Evolutionary conservation across 2,329 filamentous ascomycete species (phyloP).

Genomic region (Aspergillus ruber): DNA sequence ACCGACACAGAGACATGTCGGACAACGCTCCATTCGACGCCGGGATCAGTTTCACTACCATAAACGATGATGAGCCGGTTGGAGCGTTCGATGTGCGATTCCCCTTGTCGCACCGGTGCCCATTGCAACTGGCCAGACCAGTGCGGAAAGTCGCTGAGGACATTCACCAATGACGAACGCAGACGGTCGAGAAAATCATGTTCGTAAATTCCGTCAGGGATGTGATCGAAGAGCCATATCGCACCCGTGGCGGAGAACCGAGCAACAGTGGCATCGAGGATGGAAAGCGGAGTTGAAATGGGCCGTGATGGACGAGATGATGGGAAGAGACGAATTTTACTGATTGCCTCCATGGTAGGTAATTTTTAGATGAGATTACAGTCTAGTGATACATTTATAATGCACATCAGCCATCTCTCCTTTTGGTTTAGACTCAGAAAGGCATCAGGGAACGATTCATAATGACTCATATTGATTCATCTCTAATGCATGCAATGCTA

Average conservation of each 20-base stretch:
- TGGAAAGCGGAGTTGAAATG: slow-evolving; percentile 5
- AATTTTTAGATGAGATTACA: too few relatives aligned
- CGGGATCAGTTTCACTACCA: slow-evolving; percentile 1
- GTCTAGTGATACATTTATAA: too few relatives aligned
- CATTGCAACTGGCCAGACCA: slow-evolving; percentile 11
- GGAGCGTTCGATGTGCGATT: slow-evolving; percentile 5
- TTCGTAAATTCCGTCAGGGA: not conserved
- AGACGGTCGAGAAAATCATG: not conserved
- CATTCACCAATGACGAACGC: slow-evolving; percentile 1
- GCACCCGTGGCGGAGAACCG: slow-evolving; percentile 7
- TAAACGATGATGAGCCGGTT: slow-evolving; percentile 7
- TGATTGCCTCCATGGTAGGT: too few relatives aligned
- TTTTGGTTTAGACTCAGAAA: too few relatives aligned
- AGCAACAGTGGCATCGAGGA: slow-evolving; percentile 8
- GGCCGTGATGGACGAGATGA: not conserved
- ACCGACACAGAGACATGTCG: not conserved
- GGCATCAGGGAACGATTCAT: too few relatives aligned
- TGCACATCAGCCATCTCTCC: too few relatives aligned
- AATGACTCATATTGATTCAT: too few relatives aligned
- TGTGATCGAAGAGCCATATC: slow-evolving; percentile 2
- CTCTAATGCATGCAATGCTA: too few relatives aligned
- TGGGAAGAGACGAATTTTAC: not conserved
- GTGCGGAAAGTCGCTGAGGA: slow-evolving; percentile 5
- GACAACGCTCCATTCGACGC: slow-evolving; percentile 2
- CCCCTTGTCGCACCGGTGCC: slow-evolving; percentile 2